phyloP scores from a whole-genome alignment of 805 yeast species.

The Groenewaldozyma salmanticensis region DNA sequence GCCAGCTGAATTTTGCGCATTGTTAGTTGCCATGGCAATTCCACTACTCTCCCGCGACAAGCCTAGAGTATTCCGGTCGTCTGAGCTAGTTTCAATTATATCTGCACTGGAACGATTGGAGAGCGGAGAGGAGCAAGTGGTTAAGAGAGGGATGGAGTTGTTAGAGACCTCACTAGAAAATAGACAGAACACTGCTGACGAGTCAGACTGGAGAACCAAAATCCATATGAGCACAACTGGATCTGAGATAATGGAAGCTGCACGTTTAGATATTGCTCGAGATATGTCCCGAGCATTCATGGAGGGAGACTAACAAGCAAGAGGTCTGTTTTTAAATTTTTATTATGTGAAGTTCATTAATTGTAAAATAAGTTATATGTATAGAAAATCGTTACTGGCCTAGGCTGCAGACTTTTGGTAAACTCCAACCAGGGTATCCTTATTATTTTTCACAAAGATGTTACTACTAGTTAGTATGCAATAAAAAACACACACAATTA shows the following conservation, averaged over 20 bases:
- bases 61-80: conserved; percentile 11
- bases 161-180: conserved; percentile 11
- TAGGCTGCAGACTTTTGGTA: not conserved
- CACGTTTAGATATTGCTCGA: not conserved
- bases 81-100: conserved; percentile 14
- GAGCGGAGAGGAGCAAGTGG: conserved; percentile 4
- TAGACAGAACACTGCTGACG: not conserved
- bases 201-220: conserved; percentile 16
- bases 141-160: conserved; percentile 9
- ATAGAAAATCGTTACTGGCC: not conserved
- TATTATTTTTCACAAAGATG: conserved; percentile 1
- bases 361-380: not conserved
- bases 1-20: conserved; percentile 16
- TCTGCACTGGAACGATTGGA: conserved; percentile 20
- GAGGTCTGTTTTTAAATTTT: not conserved
- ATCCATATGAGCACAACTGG: conserved; percentile 1
- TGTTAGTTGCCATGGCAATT: conserved; percentile 14
- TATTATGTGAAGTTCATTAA: too few species aligned
- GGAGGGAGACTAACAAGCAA: not conserved
- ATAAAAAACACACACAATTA: not conserved
- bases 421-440: conserved; percentile 5
- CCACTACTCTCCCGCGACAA: conserved; percentile 9
- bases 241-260: not conserved
- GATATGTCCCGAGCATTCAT: not conserved
- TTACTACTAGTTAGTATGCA: conserved; percentile 2